Percentiles rank a stretch among this genome's conserved stretches.
phyloP scores from a whole-genome alignment of 306 rosid genomes.

The Vigna nakashimae region DNA sequence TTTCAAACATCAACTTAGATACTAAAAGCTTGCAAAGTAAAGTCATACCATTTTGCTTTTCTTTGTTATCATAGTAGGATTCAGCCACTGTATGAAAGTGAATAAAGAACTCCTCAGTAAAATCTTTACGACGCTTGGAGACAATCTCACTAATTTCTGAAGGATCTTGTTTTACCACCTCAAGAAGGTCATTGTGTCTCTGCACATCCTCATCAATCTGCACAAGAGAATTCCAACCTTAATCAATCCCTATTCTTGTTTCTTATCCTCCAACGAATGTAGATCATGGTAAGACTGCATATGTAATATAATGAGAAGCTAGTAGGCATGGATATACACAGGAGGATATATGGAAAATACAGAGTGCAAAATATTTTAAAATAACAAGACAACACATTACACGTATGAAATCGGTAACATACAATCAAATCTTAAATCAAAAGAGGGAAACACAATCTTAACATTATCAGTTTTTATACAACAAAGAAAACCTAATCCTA shows the following conservation, averaged over 20 bases:
- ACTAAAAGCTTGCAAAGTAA: constrained; percentile 32
- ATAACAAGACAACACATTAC: neutral
- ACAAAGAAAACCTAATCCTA: neutral
- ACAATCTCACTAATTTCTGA: constrained; percentile 69
- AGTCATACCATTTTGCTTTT: constrained; percentile 72
- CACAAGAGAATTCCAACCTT: constrained; percentile 22
- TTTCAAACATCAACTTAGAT: constrained; percentile 14
- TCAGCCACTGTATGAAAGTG: constrained; percentile 80
- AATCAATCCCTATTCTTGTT: neutral
- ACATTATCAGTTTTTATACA: neutral
- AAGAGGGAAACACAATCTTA: neutral
- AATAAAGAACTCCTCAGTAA: constrained; percentile 86
- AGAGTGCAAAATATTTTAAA: neutral
- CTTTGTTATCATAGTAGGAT: constrained; percentile 65
- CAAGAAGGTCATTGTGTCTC: constrained; percentile 80
- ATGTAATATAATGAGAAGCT: neutral
- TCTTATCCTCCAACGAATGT: constrained; percentile 1
- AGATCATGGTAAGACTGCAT: neutral
- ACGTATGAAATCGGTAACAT: neutral
- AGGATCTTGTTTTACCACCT: constrained; percentile 54
- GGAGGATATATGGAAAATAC: neutral
- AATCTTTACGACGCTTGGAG: constrained; percentile 86
- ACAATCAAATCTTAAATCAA: neutral
- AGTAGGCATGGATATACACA: neutral
- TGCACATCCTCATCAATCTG: constrained; percentile 93